Base-by-base conservation (phyloP, 345 rosid genomes). In the Brassica nigra region DNA sequence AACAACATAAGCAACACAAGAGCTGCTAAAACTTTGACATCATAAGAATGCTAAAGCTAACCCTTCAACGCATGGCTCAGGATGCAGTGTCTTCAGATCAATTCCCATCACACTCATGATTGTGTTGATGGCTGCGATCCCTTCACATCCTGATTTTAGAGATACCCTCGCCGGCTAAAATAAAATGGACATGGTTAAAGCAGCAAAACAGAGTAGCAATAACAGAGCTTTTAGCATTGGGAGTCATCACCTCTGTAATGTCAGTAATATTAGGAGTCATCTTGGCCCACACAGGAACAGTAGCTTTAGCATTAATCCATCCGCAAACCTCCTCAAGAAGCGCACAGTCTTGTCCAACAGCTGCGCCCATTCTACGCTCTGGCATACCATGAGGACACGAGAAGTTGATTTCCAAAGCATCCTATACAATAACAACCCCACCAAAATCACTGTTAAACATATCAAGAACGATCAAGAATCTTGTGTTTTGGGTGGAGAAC, bases 331-430 rank as follows among this genome's bases (percentile, higher is more conserved):
- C 99, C 66, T 89, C 97, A 61, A 93, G 75, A 61, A 95, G 86
- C 5, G 62, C 84, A 83, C 97, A 91, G 74, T 95, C 99, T 84
- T 95, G 97, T 65, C 99, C 98, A 10, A 95, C 97, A 6, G 99
- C 99, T 2, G 98, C 98, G 68, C 98, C 99, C 99, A 95, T 93
- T 86, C 86, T 93, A 31, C 99, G 92, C 83, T 93, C 99, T 5
- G 99, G 99, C 99, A 95, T 95, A 20, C 99, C 98, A 23, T 93
- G 99, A 72, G 99, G 99, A 82, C 99, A 95, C 29, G 98, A 95
- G 84, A 95, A 95, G 78, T 95, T 95, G 78, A 95, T 84, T 73
- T 95, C 99, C 63, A 95, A 85, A 9, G 97, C 99, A 88, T 95
- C 99, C 98, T 95, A 73, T 18, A 74, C 34, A 37, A 37, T 37